Base-by-base conservation (phyloP, 192 early-diverging fungal species). In the Obelidium mucronatum region DNA sequence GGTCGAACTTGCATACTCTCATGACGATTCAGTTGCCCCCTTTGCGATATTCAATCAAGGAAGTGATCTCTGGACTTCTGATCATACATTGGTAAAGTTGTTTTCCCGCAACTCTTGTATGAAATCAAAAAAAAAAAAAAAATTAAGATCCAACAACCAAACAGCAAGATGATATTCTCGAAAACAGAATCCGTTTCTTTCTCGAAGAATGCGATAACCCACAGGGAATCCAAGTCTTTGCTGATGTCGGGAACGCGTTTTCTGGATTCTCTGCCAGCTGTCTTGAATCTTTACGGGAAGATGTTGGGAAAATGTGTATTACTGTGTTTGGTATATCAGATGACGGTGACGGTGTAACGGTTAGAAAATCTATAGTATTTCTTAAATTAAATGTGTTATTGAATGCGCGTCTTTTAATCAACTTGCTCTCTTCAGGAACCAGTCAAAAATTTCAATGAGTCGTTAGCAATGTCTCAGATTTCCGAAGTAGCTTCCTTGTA, bases 11-110 rank as follows among this genome's bases (percentile, higher is more conserved):
- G 80, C 85, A 0, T 85, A 88, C 8, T 65, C 82, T 63, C 87
- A 88, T 81, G 87, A 81, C 40, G 89, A 88, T 76, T 81, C 85
- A 30, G 40, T 84, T 59, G 84, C 87, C 67, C 82, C 84, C 51
- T 87, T 89, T 76, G 81, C 81, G 48, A 80, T 82, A 48, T 91
- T 82, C 72, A 82, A 79, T 22, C 89, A 92, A 56, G 89, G 88
- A 22, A 22, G 40, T 37, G 84, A 82, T 40, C 77, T 76, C 19
- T 76, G 74, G 74, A 36, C 35, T 15, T 8, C 28, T 31, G 64
- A 76, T 54, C 64, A 40, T 22, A 64, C 40, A 2, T 31, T 76
- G 40, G 74, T 74, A 73, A 22, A 28, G 35, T 28, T 28, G 22
- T n/a, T n/a, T n/a, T n/a, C n/a, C n/a, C n/a, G n/a, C n/a, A n/a